Evolutionary conservation across 768 basidiomycete genomes (phyloP).

Genomic region (Boletus subparvulus): DNA sequence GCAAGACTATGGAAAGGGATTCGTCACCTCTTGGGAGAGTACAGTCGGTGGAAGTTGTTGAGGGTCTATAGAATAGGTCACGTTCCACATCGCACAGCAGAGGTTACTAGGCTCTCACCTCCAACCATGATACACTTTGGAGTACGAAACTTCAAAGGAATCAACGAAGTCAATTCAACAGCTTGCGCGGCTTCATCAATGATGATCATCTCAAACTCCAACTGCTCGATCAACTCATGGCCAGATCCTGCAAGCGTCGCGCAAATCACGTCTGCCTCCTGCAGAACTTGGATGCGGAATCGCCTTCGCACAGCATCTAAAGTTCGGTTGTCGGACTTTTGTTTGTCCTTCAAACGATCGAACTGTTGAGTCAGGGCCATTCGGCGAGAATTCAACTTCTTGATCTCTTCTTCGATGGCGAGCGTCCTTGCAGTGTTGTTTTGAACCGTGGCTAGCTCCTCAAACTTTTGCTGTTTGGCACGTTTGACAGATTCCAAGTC

Average conservation of each 20-base stretch:
- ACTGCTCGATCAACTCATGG: conserved; percentile 76
- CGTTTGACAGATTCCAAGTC: conserved; percentile 72
- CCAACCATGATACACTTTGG: conserved; percentile 91
- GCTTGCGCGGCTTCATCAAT: conserved; percentile 99
- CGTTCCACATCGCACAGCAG: not conserved
- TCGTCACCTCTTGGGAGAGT: conserved; percentile 55
- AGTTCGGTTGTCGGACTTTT: conserved; percentile 77
- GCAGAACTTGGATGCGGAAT: conserved; percentile 70
- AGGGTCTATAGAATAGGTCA: conserved; percentile 51
- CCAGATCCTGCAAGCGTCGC: conserved; percentile 91
- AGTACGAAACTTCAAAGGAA: conserved; percentile 88
- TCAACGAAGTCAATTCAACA: conserved; percentile 91
- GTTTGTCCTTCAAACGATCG: conserved; percentile 78
- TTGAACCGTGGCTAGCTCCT: conserved; percentile 54
- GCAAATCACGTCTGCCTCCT: conserved; percentile 92
- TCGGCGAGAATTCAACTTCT: conserved; percentile 61
- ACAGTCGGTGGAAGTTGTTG: conserved; percentile 96
- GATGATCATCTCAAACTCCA: conserved; percentile 93
- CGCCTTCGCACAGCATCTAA: conserved; percentile 78
- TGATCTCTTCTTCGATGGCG: conserved; percentile 71
- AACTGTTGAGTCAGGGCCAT: conserved; percentile 64
- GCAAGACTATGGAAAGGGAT: conserved; percentile 24
- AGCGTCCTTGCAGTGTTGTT: conserved; percentile 55
- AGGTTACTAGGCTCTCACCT: conserved; percentile 39
- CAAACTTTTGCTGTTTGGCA: conserved; percentile 55